Evolutionary conservation across 2,329 filamentous ascomycete species (phyloP), one percentile per base, ranked within the genome.

Genomic region (Parastagonospora avenae): DNA sequence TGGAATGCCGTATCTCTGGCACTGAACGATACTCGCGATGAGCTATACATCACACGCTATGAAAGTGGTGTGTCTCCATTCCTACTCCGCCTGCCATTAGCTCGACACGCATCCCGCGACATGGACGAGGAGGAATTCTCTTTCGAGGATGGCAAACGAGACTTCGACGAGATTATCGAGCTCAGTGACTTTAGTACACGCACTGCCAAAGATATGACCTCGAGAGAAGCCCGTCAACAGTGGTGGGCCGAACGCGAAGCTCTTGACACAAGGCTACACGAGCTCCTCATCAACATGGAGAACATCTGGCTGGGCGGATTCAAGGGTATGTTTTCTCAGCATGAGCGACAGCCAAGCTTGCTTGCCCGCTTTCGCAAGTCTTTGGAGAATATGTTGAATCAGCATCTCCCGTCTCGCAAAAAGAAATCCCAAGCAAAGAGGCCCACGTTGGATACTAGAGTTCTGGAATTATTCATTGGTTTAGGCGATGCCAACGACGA

Each of bases 261-360:
- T 2, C 80, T 99, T 12, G 94, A 99, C 67, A 76, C 77, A 29
- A 86, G 91, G 8, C 80, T 99, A 19, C 86, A 85, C 55, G 87
- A 90, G 43, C 82, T 99, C 8, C 80, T 99, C 1, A 80, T 86
- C 46, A 95, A 91, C 52, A 89, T 99, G 33, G 93, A 99, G 73
- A 88, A 90, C 54, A 87, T 94, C 16, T 99, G 94, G 94, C 84
- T 99, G 4, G 92, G 93, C 42, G 94, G 94, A 0, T 99, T 99
- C 80, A 88, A 87, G 50, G 92, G 93, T 12, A 88, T 99, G n/a
- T 93, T 99, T 67, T 92, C 91, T 1, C 88, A 90, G 46, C 84
- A 89, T 46, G 74, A 79, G 42, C 81, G 82, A 32, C 81, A 88
- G 15, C 77, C 83, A 1, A 81, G 86, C 24, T 77, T 90, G 9